Percentiles rank a stretch among this genome's conserved stretches.
These are phyloP conservation scores for Periconia digitata DNA, from an alignment of 2,329 filamentous ascomycete species.

Conservation along the genomic window DNA sequence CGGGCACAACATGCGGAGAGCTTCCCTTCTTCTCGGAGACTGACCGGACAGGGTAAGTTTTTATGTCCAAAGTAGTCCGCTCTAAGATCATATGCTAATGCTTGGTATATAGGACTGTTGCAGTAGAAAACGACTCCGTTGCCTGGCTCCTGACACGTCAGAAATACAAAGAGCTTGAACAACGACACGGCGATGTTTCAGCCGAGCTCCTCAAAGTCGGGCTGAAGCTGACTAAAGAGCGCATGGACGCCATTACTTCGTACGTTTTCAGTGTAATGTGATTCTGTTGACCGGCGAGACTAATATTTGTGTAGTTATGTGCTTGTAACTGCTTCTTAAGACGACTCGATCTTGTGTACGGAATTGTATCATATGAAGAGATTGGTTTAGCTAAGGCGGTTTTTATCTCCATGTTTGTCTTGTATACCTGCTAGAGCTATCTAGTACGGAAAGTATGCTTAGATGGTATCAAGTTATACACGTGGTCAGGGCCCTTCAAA, in stretches of 20 bases:
- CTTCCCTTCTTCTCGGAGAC: constrained; percentile 95
- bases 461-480: too few relatives aligned
- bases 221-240: constrained; percentile 91
- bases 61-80: not conserved
- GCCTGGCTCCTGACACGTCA: constrained; percentile 77
- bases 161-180: constrained; percentile 73
- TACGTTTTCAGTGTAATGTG: constrained; percentile 39
- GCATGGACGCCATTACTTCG: constrained; percentile 74
- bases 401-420: not conserved
- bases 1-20: constrained; percentile 93
- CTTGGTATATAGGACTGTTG: constrained; percentile 59
- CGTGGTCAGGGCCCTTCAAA: too few relatives aligned
- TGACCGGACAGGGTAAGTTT: constrained; percentile 65
- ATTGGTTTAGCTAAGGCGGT: not conserved
- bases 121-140: constrained; percentile 78
- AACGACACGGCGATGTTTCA: constrained; percentile 73
- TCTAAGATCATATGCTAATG: not conserved
- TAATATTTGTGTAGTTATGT: constrained; percentile 28
- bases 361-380: not conserved
- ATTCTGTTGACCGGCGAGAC: not conserved
- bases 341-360: not conserved
- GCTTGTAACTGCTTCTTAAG: constrained; percentile 36
- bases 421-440: not conserved
- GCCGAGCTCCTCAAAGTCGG: constrained; percentile 81
- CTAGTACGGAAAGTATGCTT: too few relatives aligned